Conservation (phyloP, 371 early-diverging fungal genomes). For the Paraphysoderma sedebokerense region DNA sequence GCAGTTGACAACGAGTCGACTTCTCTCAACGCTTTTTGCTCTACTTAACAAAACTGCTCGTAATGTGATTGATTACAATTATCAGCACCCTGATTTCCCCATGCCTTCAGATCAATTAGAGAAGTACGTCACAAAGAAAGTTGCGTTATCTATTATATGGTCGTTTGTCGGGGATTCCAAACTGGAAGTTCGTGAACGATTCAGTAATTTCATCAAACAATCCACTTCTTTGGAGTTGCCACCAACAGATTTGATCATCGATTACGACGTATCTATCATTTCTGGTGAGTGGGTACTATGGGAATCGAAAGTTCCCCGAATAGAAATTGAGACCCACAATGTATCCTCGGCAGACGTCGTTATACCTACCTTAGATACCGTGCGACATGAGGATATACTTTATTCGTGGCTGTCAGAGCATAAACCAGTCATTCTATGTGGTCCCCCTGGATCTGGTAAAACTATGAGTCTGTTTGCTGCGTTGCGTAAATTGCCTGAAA, state of each 20-base stretch:
- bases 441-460: conserved; percentile 98
- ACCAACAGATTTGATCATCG: conserved; percentile 47
- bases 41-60: conserved; percentile 75
- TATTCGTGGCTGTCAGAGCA: conserved; percentile 91
- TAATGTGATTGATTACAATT: conserved; percentile 72
- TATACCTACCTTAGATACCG: conserved; percentile 94
- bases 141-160: conserved; percentile 78
- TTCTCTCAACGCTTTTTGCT: conserved; percentile 71
- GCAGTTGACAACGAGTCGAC: conserved; percentile 86
- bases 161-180: conserved; percentile 87
- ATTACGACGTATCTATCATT: conserved; percentile 70
- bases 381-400: conserved; percentile 90
- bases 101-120: conserved; percentile 60
- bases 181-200: conserved; percentile 45
- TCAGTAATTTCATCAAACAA: conserved; percentile 69
- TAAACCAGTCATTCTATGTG: conserved; percentile 87
- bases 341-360: conserved; percentile 87
- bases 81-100: conserved; percentile 81
- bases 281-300: conserved; percentile 82
- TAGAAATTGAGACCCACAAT: conserved; percentile 92
- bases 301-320: conserved; percentile 72
- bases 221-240: conserved; percentile 72
- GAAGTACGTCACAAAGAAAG: conserved; percentile 57
- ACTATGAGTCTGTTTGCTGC: conserved; percentile 97
- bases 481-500: conserved; percentile 80